phyloP scores from a whole-genome alignment of 2,329 filamentous ascomycete species.

The Xylaria multiplex region DNA sequence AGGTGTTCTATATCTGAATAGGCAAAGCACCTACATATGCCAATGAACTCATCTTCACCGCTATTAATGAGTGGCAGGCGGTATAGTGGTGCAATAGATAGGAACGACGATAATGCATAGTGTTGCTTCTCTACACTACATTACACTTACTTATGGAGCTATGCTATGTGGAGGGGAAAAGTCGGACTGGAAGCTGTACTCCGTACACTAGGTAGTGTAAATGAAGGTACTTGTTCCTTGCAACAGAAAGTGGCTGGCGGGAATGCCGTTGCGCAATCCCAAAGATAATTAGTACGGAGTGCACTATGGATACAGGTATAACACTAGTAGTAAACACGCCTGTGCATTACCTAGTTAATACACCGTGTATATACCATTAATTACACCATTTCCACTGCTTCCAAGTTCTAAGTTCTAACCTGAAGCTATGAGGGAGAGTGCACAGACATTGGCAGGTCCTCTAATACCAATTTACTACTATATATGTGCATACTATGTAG shows the following conservation, averaged over 20 bases:
- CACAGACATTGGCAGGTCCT: slow-evolving; percentile 9
- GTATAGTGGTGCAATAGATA: slow-evolving; percentile 23
- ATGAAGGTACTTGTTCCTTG: slow-evolving; percentile 12
- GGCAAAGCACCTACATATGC: slow-evolving; percentile 39
- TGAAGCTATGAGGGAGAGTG: background rate
- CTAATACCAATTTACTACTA: background rate
- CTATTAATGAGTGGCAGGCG: slow-evolving; percentile 30
- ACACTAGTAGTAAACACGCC: too few relatives aligned
- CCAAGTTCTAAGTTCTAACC: too few relatives aligned
- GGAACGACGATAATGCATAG: slow-evolving; percentile 14
- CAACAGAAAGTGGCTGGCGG: slow-evolving; percentile 18
- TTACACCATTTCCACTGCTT: too few relatives aligned
- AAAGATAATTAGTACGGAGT: background rate
- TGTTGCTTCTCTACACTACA: background rate
- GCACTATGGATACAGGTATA: background rate
- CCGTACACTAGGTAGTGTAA: background rate
- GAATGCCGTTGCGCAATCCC: slow-evolving; percentile 34
- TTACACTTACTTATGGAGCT: slow-evolving; percentile 23
- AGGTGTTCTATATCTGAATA: slow-evolving; percentile 35
- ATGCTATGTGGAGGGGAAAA: slow-evolving; percentile 19
- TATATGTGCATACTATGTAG: too few relatives aligned
- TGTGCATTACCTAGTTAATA: background rate
- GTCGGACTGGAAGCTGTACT: slow-evolving; percentile 8
- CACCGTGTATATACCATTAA: slow-evolving; percentile 13
- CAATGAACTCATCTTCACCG: slow-evolving; percentile 31